Evolutionary conservation across 2,329 filamentous ascomycete genomes (phyloP).

Genomic region (Thermothelomyces thermophilus): DNA sequence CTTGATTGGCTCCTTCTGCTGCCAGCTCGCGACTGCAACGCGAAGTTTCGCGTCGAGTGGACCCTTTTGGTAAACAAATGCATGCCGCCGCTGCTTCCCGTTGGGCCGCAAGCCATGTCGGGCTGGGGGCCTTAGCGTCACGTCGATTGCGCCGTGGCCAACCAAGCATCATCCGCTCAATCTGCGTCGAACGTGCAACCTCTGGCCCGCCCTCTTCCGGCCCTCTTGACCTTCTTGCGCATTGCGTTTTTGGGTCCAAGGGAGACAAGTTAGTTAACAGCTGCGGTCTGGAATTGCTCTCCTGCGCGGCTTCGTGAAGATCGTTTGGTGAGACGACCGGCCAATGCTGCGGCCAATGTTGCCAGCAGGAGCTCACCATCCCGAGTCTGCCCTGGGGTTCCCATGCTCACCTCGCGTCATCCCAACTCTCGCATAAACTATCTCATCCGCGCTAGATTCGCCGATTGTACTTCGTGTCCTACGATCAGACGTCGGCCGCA

Average conservation of each 20-base stretch:
- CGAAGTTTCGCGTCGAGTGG: constrained; percentile 20
- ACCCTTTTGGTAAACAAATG: constrained; percentile 22
- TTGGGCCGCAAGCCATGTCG: constrained; percentile 17
- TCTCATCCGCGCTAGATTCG: neutral
- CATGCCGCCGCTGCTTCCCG: constrained; percentile 16
- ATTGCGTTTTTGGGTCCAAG: constrained; percentile 11
- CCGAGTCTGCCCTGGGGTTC: neutral
- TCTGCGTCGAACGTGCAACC: constrained; percentile 13
- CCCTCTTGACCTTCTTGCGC: neutral
- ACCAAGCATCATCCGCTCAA: constrained; percentile 15
- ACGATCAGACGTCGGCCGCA: neutral
- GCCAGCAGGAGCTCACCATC: neutral
- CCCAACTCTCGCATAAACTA: neutral
- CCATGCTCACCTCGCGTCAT: constrained; percentile 5
- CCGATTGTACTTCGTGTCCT: neutral
- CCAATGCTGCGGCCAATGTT: constrained; percentile 2
- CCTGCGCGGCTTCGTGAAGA: neutral
- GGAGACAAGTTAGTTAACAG: neutral
- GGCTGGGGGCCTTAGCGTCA: constrained; percentile 9
- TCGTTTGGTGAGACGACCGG: constrained; percentile 2
- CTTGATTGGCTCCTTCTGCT: constrained; percentile 15
- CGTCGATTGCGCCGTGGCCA: constrained; percentile 13
- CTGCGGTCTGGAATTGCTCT: neutral
- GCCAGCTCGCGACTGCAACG: constrained; percentile 17
- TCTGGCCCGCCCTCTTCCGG: constrained; percentile 2